Evolutionary conservation across 2,329 filamentous ascomycete genomes (phyloP).

Genomic region (Exophiala sp.): DNA sequence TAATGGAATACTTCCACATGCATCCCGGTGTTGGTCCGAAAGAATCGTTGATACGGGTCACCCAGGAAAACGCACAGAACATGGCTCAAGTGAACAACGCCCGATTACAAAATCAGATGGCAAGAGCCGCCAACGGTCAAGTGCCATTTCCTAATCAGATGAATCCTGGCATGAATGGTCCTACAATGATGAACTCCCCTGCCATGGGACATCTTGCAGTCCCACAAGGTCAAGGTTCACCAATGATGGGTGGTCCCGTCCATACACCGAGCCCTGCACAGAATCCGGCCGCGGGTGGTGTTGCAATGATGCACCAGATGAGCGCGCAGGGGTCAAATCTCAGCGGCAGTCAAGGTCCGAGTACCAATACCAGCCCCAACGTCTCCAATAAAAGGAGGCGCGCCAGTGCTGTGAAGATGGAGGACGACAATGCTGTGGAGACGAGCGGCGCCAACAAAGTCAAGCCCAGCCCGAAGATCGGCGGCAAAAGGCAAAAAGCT

Average conservation of each 20-base stretch:
- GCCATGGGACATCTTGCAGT: slow-evolving; percentile 54
- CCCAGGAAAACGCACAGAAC: slow-evolving; percentile 39
- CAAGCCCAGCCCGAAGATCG: slow-evolving; percentile 46
- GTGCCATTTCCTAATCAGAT: slow-evolving; percentile 34
- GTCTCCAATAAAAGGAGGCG: slow-evolving; percentile 56
- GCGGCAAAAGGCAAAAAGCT: slow-evolving; percentile 48
- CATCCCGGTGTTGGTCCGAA: slow-evolving; percentile 51
- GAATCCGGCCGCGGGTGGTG: slow-evolving; percentile 44
- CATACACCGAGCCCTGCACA: slow-evolving; percentile 45
- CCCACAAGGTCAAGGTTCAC: slow-evolving; percentile 46
- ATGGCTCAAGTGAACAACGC: slow-evolving; percentile 22
- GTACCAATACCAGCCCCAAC: slow-evolving; percentile 62
- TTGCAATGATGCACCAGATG: slow-evolving; percentile 56
- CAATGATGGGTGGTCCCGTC: slow-evolving; percentile 51
- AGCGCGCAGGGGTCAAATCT: slow-evolving; percentile 55
- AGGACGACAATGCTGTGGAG: slow-evolving; percentile 51
- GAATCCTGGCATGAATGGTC: slow-evolving; percentile 43
- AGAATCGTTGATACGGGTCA: slow-evolving; percentile 54
- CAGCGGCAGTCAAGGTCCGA: slow-evolving; percentile 49
- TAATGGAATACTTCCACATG: slow-evolving; percentile 57
- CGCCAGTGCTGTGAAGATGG: slow-evolving; percentile 58
- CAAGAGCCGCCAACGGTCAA: slow-evolving; percentile 25
- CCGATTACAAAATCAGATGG: slow-evolving; percentile 25
- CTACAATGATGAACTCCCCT: slow-evolving; percentile 57
- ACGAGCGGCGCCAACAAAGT: slow-evolving; percentile 40